Percentiles rank a stretch among this genome's conserved stretches.
phyloP scores from a whole-genome alignment of 305 asterid genomes.

The Plantago coronopus region DNA sequence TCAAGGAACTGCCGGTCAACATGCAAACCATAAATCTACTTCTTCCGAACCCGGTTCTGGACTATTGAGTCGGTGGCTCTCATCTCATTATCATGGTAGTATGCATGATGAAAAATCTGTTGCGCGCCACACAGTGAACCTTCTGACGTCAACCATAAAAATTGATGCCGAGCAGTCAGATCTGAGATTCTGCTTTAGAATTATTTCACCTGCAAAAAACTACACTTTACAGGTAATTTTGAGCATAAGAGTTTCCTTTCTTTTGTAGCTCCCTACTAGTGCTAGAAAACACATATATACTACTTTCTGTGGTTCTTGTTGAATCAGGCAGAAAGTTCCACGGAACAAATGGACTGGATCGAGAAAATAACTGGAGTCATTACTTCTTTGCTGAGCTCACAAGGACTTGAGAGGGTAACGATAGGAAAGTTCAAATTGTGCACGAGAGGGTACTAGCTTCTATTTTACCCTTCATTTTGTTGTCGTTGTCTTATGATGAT shows the following conservation, averaged over 20 bases:
- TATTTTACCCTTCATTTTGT: background rate
- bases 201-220: slow-evolving; percentile 61
- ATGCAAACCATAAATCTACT: slow-evolving; percentile 33
- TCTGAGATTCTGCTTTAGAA: slow-evolving; percentile 69
- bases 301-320: slow-evolving; percentile 14
- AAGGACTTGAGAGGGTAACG: slow-evolving; percentile 55
- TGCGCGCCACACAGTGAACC: slow-evolving; percentile 65
- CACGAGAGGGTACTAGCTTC: too few species aligned
- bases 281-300: slow-evolving; percentile 10
- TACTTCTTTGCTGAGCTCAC: slow-evolving; percentile 55
- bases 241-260: background rate
- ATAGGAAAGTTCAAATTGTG: background rate
- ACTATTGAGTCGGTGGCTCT: slow-evolving; percentile 62
- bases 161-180: slow-evolving; percentile 59
- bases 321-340: slow-evolving; percentile 58
- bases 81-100: slow-evolving; percentile 74
- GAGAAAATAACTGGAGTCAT: slow-evolving; percentile 67
- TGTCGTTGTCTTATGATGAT: slow-evolving; percentile 18
- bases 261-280: background rate
- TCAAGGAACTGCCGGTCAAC: slow-evolving; percentile 44
- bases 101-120: slow-evolving; percentile 64
- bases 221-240: slow-evolving; percentile 59
- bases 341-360: slow-evolving; percentile 67
- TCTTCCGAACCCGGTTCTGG: slow-evolving; percentile 59
- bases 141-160: slow-evolving; percentile 65